These are phyloP conservation scores for Murraya paniculata DNA, from an alignment of 345 rosid genomes.

Conservation along the genomic window DNA sequence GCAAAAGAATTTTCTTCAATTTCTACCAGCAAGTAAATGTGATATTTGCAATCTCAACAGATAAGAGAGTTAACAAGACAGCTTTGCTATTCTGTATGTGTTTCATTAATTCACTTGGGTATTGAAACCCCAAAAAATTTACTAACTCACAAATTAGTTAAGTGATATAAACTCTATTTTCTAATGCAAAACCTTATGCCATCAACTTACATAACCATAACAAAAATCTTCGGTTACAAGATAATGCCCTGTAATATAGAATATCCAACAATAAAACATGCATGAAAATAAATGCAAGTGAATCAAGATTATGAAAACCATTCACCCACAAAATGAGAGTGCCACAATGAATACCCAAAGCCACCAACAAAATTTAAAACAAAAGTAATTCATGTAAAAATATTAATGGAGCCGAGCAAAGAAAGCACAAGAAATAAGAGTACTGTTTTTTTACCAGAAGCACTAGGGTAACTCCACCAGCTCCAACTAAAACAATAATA, in stretches of 20 bases:
- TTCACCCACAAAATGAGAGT: too few relatives aligned
- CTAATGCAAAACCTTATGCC: too few relatives aligned
- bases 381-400: neutral
- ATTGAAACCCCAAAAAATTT: neutral
- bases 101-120: neutral
- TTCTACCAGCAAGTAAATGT: too few relatives aligned
- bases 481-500: conserved; percentile 75
- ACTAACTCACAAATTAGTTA: neutral
- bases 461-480: conserved; percentile 88
- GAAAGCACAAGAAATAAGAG: neutral
- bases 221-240: too few relatives aligned
- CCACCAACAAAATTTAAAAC: neutral
- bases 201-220: too few relatives aligned
- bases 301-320: too few relatives aligned
- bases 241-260: too few relatives aligned
- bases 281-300: too few relatives aligned
- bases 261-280: too few relatives aligned
- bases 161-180: neutral
- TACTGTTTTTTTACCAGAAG: conserved; percentile 61
- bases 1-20: too few relatives aligned
- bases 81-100: neutral
- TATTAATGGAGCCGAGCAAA: neutral
- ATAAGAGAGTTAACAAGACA: neutral
- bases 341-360: too few relatives aligned
- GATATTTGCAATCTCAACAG: too few relatives aligned